Conservation (phyloP, 345 rosid genomes). For the Eucalyptus camaldulensis region DNA sequence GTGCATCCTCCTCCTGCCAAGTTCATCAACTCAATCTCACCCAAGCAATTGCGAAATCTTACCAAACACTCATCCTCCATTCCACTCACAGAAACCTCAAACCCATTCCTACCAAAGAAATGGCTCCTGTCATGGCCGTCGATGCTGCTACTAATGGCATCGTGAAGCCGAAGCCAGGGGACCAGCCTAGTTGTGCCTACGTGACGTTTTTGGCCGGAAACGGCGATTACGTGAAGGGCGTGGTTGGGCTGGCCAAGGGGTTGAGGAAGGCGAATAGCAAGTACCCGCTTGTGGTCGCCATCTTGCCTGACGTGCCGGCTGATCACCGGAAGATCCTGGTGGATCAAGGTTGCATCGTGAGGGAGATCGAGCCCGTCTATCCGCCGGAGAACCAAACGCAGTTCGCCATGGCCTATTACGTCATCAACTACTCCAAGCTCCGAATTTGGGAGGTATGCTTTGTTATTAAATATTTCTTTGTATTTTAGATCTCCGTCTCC, state of each 20-base stretch:
- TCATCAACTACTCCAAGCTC: background rate
- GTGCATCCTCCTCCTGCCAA: background rate
- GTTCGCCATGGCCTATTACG: background rate
- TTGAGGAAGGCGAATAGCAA: constrained; percentile 16
- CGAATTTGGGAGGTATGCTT: constrained; percentile 17
- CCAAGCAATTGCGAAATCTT: background rate
- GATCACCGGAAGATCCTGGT: constrained; percentile 14
- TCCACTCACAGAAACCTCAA: background rate
- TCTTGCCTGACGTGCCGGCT: constrained; percentile 26
- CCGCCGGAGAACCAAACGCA: background rate
- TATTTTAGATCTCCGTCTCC: background rate
- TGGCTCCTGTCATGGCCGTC: background rate
- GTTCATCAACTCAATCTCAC: background rate
- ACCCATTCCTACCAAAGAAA: background rate
- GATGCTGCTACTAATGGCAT: background rate
- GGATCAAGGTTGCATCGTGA: background rate
- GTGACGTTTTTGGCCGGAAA: background rate
- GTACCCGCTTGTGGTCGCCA: constrained; percentile 28
- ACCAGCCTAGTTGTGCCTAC: background rate
- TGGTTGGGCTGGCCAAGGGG: constrained; percentile 32
- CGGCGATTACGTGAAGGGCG: background rate
- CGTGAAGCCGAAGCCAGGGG: background rate
- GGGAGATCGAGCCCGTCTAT: background rate
- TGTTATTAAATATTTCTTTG: background rate
- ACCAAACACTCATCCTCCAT: background rate